phyloP scores from a whole-genome alignment of 139 green algal genomes.

The Ettlia oleoabundans region DNA sequence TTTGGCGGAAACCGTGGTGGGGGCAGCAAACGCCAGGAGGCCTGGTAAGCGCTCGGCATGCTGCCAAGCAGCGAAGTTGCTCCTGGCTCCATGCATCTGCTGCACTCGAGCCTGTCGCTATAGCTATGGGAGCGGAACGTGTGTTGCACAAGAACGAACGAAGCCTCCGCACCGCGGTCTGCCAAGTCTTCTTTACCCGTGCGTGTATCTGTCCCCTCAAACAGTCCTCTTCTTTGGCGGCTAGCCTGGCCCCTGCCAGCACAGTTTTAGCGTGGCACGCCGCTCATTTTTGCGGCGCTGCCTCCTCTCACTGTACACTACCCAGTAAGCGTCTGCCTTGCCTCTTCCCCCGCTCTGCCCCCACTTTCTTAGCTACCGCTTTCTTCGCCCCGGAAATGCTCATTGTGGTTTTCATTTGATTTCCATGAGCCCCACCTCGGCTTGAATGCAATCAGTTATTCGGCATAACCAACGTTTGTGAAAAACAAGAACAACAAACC shows the following conservation, averaged over 20 bases:
- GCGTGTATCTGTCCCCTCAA: not conserved
- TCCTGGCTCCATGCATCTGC: too few species aligned
- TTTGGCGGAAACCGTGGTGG: not conserved
- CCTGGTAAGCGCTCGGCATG: conserved; percentile 9
- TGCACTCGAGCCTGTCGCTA: too few species aligned
- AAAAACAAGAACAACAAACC: too few species aligned
- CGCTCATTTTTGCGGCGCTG: too few species aligned
- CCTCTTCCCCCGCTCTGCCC: not conserved
- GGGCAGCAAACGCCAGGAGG: too few species aligned
- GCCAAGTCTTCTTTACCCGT: not conserved
- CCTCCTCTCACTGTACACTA: not conserved
- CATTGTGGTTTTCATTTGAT: not conserved
- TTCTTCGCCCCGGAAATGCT: not conserved
- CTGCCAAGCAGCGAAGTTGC: too few species aligned
- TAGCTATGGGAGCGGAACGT: too few species aligned
- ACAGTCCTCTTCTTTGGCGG: not conserved
- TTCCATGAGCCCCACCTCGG: too few species aligned
- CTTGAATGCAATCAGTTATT: too few species aligned
- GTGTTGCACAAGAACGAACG: not conserved
- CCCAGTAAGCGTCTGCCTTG: not conserved
- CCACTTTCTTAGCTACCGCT: not conserved
- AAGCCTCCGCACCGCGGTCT: not conserved
- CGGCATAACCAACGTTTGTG: too few species aligned
- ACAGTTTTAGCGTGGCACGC: conserved; percentile 7
- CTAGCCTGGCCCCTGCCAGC: not conserved